Percentiles rank a stretch among this genome's conserved stretches.
Evolutionary conservation across 2,329 filamentous ascomycete species (phyloP).

Genomic region (Geosmithia putterillii): DNA sequence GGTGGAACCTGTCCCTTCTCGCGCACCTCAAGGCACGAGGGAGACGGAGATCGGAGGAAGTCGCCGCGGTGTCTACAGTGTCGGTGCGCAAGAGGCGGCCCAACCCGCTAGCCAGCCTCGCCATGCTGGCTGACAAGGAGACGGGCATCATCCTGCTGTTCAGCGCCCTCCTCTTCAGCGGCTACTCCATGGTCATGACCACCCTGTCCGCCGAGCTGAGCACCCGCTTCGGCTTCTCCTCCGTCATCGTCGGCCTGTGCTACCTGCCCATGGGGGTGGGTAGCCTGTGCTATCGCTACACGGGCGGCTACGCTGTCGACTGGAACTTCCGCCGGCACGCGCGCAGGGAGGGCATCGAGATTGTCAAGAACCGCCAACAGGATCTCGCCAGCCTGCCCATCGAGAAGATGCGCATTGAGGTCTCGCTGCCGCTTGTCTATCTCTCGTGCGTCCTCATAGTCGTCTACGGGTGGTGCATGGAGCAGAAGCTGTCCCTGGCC

Average conservation of each 20-base stretch:
- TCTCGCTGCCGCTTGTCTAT: conserved; percentile 39
- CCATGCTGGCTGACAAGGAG: conserved; percentile 43
- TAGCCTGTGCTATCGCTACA: conserved; percentile 31
- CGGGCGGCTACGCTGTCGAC: conserved; percentile 45
- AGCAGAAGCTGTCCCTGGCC: conserved; percentile 35
- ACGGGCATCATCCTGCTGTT: conserved; percentile 39
- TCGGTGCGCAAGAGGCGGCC: conserved; percentile 25
- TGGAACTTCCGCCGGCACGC: conserved; percentile 64
- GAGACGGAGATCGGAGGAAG: neutral
- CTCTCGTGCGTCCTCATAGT: conserved; percentile 39
- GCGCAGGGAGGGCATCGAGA: conserved; percentile 42
- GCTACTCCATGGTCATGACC: conserved; percentile 40
- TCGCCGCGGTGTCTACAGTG: conserved; percentile 1
- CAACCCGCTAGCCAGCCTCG: conserved; percentile 42
- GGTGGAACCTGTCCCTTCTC: conserved; percentile 44
- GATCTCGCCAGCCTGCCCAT: conserved; percentile 40
- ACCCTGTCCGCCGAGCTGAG: conserved; percentile 39
- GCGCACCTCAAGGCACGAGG: conserved; percentile 28
- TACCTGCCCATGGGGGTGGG: conserved; percentile 41
- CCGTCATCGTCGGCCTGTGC: conserved; percentile 38
- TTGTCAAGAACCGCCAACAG: conserved; percentile 44
- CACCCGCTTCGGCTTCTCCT: conserved; percentile 35
- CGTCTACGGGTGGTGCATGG: conserved; percentile 44
- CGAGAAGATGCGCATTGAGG: conserved; percentile 39
- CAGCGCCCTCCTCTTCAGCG: conserved; percentile 40